phyloP scores from a whole-genome alignment of 2,329 filamentous ascomycete genomes.

The Berkeleyomyces basicola region DNA sequence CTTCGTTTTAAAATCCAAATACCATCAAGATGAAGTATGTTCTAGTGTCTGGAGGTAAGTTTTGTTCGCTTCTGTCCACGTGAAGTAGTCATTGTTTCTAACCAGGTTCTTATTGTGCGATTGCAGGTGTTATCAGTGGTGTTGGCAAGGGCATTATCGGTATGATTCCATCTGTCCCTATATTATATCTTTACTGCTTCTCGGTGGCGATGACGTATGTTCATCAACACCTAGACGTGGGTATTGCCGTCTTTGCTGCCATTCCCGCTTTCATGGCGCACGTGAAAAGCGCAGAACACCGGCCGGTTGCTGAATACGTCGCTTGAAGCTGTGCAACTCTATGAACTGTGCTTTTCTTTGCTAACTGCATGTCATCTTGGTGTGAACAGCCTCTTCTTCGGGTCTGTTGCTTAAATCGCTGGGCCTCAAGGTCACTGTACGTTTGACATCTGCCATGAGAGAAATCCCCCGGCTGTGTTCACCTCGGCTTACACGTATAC shows the following conservation, averaged over 20 bases:
- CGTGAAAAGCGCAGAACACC: too few species aligned
- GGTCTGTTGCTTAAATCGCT: conserved; percentile 52
- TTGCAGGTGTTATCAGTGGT: conserved; percentile 26
- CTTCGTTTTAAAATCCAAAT: conserved; percentile 6
- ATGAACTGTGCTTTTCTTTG: neutral
- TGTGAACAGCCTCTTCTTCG: conserved; percentile 45
- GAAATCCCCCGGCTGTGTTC: conserved; percentile 26
- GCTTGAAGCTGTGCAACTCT: neutral
- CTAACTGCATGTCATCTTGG: neutral
- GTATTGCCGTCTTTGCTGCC: neutral
- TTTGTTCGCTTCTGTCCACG: conserved; percentile 14
- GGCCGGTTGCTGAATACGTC: neutral
- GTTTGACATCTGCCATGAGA: conserved; percentile 1
- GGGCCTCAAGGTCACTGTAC: conserved; percentile 55
- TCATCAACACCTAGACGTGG: neutral
- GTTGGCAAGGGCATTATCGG: conserved; percentile 29
- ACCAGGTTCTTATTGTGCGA: conserved; percentile 6
- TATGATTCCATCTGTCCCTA: neutral
- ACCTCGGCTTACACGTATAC: conserved; percentile 52
- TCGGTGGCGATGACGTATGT: neutral
- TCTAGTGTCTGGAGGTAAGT: conserved; percentile 56
- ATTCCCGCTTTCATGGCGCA: neutral
- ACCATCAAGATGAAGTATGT: conserved; percentile 57
- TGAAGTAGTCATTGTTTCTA: neutral
- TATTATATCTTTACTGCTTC: neutral